Evolutionary conservation across 2,329 filamentous ascomycete species (phyloP).

Genomic region (Xylariaceae sp.): DNA sequence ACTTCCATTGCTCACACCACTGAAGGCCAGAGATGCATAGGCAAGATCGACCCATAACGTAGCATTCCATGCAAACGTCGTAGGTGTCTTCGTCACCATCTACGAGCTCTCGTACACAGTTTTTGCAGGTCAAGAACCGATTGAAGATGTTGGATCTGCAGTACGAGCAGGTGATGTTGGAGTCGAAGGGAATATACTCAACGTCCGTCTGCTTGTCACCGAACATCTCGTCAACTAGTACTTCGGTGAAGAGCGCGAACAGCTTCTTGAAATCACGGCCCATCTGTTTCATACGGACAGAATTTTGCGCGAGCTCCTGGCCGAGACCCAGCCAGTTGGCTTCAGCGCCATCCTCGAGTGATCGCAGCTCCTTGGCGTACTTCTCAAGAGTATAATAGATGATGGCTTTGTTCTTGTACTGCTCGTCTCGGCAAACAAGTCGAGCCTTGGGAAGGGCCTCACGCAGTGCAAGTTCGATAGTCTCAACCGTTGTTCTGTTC

Average conservation of each 20-base stretch:
- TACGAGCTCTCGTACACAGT: constrained; percentile 64
- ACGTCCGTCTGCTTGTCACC: constrained; percentile 63
- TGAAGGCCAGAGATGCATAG: constrained; percentile 76
- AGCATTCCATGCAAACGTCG: constrained; percentile 97
- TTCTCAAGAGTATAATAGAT: constrained; percentile 81
- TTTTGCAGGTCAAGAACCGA: constrained; percentile 85
- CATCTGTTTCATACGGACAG: constrained; percentile 58
- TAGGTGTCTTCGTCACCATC: constrained; percentile 77
- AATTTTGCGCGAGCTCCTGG: constrained; percentile 40
- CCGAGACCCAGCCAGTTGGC: constrained; percentile 45
- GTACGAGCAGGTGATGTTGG: constrained; percentile 91
- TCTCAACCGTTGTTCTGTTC: constrained; percentile 93
- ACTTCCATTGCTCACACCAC: constrained; percentile 92
- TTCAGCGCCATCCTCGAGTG: constrained; percentile 47
- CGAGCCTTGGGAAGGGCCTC: constrained; percentile 86
- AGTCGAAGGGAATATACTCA: constrained; percentile 77
- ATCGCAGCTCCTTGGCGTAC: constrained; percentile 59
- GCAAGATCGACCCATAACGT: constrained; percentile 93
- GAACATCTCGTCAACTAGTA: constrained; percentile 85
- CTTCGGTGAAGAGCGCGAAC: constrained; percentile 69
- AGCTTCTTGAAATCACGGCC: constrained; percentile 76
- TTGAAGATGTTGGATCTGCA: constrained; percentile 97
- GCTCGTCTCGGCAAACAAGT: constrained; percentile 91
- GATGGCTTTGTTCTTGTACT: constrained; percentile 98
- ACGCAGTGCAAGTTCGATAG: constrained; percentile 74